Conservation (phyloP, 2,329 filamentous ascomycete genomes). For the Ceratocystis papillata region DNA sequence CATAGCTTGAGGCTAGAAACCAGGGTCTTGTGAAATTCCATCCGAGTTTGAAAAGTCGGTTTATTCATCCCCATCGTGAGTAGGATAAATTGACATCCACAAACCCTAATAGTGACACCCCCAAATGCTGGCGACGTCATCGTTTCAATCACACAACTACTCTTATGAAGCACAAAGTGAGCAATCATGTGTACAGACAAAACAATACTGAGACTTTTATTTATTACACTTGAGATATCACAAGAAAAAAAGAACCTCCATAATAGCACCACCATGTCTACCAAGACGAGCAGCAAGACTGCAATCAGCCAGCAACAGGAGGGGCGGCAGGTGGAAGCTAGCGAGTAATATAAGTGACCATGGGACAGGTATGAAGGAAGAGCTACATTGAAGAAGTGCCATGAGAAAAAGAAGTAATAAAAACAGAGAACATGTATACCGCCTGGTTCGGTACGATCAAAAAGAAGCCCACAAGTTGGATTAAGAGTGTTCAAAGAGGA, state of each 20-base stretch:
- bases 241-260: too few species aligned
- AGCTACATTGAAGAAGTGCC: not conserved
- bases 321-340: too few species aligned
- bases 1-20: not conserved
- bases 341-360: too few species aligned
- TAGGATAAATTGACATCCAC: not conserved
- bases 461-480: not conserved
- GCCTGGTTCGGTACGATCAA: constrained; percentile 9
- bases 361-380: not conserved
- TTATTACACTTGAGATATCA: too few species aligned
- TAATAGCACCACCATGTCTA: too few species aligned
- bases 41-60: not conserved
- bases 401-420: constrained; percentile 1
- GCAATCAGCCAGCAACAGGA: too few species aligned
- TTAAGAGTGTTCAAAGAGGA: not conserved
- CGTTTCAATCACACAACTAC: too few species aligned
- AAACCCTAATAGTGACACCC: not conserved
- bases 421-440: constrained; percentile 1
- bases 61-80: too few species aligned
- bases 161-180: too few species aligned
- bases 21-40: not conserved
- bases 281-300: too few species aligned
- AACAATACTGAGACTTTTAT: too few species aligned
- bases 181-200: too few species aligned
- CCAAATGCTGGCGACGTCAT: not conserved